Evolutionary conservation across 139 green algal genomes (phyloP), one percentile per base, ranked within the genome.

Genomic region (Yamagishiella unicocca): DNA sequence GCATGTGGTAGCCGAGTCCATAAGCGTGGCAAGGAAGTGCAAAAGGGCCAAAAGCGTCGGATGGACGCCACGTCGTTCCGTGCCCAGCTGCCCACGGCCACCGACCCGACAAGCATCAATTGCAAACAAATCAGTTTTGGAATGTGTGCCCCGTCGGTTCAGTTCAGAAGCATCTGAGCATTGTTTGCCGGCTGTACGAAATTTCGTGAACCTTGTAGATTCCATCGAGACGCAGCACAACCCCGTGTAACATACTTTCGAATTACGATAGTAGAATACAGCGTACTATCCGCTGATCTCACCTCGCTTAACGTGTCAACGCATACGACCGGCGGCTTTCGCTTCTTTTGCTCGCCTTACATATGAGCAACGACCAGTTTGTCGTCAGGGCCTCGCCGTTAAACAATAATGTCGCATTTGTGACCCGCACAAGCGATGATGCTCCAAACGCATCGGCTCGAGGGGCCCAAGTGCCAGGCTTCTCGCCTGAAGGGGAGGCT

Each of bases 341-440:
- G 6, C 14, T 58, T 12, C 50, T 17, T 25, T 12, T 12, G 14
- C 17, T 58, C 17, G 50, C 50, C 12, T 12, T 58, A 33, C 17
- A 78, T 17, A 80, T 80, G 72, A 62, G 72, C 42, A 64, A 50
- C 50, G 74, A 82, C 1, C 73, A 62, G 45, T 82, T 12, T 55
- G 50, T 68, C 19, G 74, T 68, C 9, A 68, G 37, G 75, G 35
- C 54, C 12, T 33, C 54, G 22, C 35, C 76, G 24, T 5, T 54
- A 17, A 83, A 43, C 14, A 55, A 62, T 54, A 64, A 75, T 10
- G 79, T 85, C 3, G 79, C 79, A 9, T 85, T 85, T 62, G 62
- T 85, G 1, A 85, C 79, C 6, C 61, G 79, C 27, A 85, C 79
- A 55, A 55, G 79, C 62, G 79, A 85, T 46, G 79, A 85, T 33